Percentiles rank a stretch among this genome's conserved stretches.
These are phyloP conservation scores for Myxozyma nipponensis DNA, from an alignment of 805 yeast species.

Conservation along the genomic window DNA sequence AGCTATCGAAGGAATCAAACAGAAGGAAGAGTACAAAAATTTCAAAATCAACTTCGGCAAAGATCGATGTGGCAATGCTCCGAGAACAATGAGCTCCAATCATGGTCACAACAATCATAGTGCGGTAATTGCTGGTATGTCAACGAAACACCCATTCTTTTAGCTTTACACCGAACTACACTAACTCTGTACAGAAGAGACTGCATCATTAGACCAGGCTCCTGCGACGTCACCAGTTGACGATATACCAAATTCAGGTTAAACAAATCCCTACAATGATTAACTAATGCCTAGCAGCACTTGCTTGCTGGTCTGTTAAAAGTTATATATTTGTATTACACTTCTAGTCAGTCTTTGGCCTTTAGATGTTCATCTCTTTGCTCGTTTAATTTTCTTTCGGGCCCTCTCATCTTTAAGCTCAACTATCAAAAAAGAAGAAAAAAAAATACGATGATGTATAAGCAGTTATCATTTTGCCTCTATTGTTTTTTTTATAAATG, in stretches of 20 bases:
- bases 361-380: too few species aligned
- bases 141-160: not conserved
- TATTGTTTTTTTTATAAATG: too few species aligned
- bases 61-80: conserved; percentile 92
- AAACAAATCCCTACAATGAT: too few species aligned
- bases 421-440: too few species aligned
- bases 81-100: conserved; percentile 43
- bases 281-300: too few species aligned
- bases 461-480: too few species aligned
- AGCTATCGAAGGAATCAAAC: conserved; percentile 87
- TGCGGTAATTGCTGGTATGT: not conserved
- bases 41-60: conserved; percentile 88
- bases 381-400: too few species aligned
- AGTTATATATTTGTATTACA: too few species aligned
- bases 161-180: not conserved
- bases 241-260: not conserved
- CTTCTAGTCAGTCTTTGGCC: too few species aligned
- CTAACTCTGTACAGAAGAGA: not conserved
- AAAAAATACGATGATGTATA: too few species aligned
- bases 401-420: too few species aligned
- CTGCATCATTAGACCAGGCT: not conserved
- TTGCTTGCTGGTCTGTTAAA: too few species aligned
- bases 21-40: conserved; percentile 55
- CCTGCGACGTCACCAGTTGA: not conserved
- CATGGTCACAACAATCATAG: conserved; percentile 3